Base-by-base conservation (phyloP, 177 flowering plant species). In the Vitis hybrid region DNA sequence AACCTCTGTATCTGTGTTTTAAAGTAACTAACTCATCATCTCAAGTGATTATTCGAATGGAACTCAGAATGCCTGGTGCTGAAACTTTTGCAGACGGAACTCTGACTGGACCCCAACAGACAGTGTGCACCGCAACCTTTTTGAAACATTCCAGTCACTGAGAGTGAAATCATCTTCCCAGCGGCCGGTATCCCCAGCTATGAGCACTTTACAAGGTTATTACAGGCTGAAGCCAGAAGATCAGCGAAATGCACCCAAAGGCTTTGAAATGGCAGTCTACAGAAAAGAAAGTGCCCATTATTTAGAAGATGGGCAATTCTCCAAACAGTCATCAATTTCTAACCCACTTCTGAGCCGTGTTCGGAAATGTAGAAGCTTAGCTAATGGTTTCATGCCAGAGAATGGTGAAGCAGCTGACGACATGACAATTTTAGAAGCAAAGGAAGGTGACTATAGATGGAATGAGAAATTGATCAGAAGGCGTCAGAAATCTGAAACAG, bases 61-160 rank as follows among this genome's bases (percentile, higher is more conserved):
- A 6, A 65, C 20, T 15, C 56, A 65, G 63, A 22, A 14, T 55
- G 33, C 53, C 56, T 72, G 50, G 50, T 50, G 17, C 22, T 75
- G 47, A 19, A 55, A 61, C 69, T 76, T 44, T 70, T 77, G 82
- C 92, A 91, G 95, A 24, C 80, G 77, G 47, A 70, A 75, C 73
- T 54, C 62, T 68, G 85, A 78, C 28, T 79, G 70, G 64, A 78
- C 77, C 15, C 68, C 76, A 63, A n/a, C 76, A 3, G 77, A 72
- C 3, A 79, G 69, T 1, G n/a, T 53, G 57, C 80, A 74, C 62
- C 49, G 73, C 15, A 85, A 87, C 64, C 17, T 88, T 9, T 76
- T 89, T 65, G 93, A 87, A 50, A 82, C 97, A 44, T 82, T 94
- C 71, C 92, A 84, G 66, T 86, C 94, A n/a, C 81, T 89, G 52